phyloP scores from a whole-genome alignment of 2,329 filamentous ascomycete species.

The Endoconidiophora laricicola region DNA sequence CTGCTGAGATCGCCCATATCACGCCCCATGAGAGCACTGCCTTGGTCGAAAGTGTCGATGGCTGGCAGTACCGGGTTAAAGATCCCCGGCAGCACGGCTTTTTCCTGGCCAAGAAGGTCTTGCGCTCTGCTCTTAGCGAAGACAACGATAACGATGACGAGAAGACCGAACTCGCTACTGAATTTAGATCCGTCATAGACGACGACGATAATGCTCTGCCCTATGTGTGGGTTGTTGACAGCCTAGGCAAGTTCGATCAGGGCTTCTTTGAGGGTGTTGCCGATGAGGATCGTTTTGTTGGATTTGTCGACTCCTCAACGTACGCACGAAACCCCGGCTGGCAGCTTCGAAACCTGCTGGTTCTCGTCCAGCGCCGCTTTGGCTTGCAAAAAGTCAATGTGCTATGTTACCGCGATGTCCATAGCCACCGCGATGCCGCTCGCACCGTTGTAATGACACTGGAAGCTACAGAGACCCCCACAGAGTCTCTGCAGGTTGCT shows the following conservation, averaged over 20 bases:
- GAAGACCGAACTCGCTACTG: slow-evolving; percentile 25
- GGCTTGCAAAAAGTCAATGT: slow-evolving; percentile 62
- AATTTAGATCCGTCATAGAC: slow-evolving; percentile 31
- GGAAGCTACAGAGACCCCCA: slow-evolving; percentile 17
- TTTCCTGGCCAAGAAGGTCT: slow-evolving; percentile 72
- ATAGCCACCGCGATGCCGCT: slow-evolving; percentile 58
- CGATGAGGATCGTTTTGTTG: slow-evolving; percentile 62
- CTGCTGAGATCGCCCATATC: slow-evolving; percentile 37
- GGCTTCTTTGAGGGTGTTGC: slow-evolving; percentile 68
- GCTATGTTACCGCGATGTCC: slow-evolving; percentile 77
- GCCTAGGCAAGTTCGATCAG: slow-evolving; percentile 61
- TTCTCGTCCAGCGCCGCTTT: slow-evolving; percentile 72
- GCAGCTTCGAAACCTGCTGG: slow-evolving; percentile 78
- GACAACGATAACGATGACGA: slow-evolving; percentile 20
- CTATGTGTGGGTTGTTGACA: slow-evolving; percentile 62
- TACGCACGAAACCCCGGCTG: slow-evolving; percentile 78
- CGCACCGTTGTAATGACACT: slow-evolving; percentile 65
- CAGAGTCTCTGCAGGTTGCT: slow-evolving; percentile 18
- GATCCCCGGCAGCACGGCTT: slow-evolving; percentile 83
- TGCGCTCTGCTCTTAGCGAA: slow-evolving; percentile 12
- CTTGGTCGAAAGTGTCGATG: slow-evolving; percentile 68
- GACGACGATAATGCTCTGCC: slow-evolving; percentile 25
- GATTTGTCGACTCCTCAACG: slow-evolving; percentile 85
- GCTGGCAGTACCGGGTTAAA: slow-evolving; percentile 63
- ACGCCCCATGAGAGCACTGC: slow-evolving; percentile 54